Evolutionary conservation across 2,329 filamentous ascomycete species (phyloP), one percentile per base, ranked within the genome.

Genomic region (Mycosphaerella sp.): DNA sequence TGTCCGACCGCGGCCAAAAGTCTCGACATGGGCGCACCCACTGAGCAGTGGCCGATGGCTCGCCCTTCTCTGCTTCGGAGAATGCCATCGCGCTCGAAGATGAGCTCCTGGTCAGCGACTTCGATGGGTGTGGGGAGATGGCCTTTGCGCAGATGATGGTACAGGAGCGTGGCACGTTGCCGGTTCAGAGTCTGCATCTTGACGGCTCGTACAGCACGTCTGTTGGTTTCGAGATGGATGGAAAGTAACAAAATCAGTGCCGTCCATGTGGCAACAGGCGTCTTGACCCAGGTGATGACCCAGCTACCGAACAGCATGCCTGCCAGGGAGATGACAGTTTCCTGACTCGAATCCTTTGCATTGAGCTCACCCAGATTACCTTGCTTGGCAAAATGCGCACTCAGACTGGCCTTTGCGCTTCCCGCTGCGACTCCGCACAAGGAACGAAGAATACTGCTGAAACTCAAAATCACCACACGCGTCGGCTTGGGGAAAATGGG

Each of bases 311-410:
- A 82, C 74, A 95, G 78, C 81, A 97, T 90, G 2, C 93, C 93
- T 34, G 95, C 58, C 26, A 97, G 77, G 2, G 89, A 92, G 53
- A 98, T 88, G 17, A 95, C 83, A 0, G 92, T 97, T 72, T 97
- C 93, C 73, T 97, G 93, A 61, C 88, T 95, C 10, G 90, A 90
- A 69, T 97, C 92, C 79, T 95, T 85, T 53, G 92, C 91, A 72
- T 96, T 97, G 53, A 98, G 78, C 70, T 97, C 92, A 1, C 89
- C 92, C 43, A 97, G 73, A 69, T 96, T 97, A 38, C 89, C 88
- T 67, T 84, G 83, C 61, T 78, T 82, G 7, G 92, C 90, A 75
- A 98, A 97, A 72, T 98, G 93, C 9, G 89, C 87, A 67, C 88
- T 93, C 62, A 98, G 73, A 57, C 87, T 91, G 1, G 92, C 92